These are phyloP conservation scores for Basidiobolus meristosporus DNA, from an alignment of 371 early-diverging fungal genomes.

Conservation along the genomic window DNA sequence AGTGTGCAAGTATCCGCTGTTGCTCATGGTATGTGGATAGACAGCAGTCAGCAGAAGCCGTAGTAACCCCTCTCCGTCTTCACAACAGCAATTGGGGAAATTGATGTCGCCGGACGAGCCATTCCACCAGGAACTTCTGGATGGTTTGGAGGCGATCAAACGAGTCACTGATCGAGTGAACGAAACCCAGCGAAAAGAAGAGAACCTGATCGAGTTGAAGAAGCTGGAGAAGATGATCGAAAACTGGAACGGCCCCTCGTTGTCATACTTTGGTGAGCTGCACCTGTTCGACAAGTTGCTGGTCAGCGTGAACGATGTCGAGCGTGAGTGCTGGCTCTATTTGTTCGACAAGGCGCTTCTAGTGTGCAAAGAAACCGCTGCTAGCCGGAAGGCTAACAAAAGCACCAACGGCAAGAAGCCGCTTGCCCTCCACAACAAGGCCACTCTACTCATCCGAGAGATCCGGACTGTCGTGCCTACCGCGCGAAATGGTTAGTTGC, in stretches of 20 bases:
- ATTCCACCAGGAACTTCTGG: conserved; percentile 49
- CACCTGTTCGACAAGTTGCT: conserved; percentile 62
- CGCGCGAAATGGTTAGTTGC: conserved; percentile 38
- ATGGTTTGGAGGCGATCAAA: conserved; percentile 62
- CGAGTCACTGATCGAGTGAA: conserved; percentile 80
- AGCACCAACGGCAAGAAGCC: conserved; percentile 17
- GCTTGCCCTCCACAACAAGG: conserved; percentile 42
- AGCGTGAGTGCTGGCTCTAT: conserved; percentile 60
- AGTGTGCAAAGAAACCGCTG: conserved; percentile 58
- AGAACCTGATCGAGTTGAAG: conserved; percentile 54
- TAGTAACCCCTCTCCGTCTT: no score
- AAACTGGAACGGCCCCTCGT: conserved; percentile 60
- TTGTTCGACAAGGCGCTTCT: conserved; percentile 77
- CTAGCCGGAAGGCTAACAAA: conserved; percentile 10
- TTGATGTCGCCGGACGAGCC: conserved; percentile 20
- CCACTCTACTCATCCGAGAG: conserved; percentile 48
- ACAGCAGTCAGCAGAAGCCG: no score
- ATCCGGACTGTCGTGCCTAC: conserved; percentile 61
- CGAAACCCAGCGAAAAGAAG: conserved; percentile 75
- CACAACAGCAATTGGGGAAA: neutral
- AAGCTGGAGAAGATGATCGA: conserved; percentile 66
- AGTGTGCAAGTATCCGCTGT: conserved; percentile 88
- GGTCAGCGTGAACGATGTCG: conserved; percentile 50
- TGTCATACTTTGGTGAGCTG: conserved; percentile 59
- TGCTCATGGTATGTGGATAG: conserved; percentile 41